Percentiles rank a stretch among this genome's conserved stretches.
Evolutionary conservation across 495 filamentous ascomycete genomes (phyloP).

Genomic region (Penicillium bialowiezense): DNA sequence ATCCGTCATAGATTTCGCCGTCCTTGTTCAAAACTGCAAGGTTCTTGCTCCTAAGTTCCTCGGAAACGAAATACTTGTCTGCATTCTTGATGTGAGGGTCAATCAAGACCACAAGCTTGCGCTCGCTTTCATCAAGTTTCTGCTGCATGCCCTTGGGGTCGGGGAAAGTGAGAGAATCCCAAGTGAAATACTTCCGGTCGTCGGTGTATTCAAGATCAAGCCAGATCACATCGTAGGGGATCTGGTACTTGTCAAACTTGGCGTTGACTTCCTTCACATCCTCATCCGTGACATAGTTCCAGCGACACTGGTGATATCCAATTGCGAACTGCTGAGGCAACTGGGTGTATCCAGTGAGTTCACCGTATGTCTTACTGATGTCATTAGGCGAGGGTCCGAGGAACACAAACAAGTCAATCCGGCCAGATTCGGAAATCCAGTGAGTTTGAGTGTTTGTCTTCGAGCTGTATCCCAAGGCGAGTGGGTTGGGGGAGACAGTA

Average conservation of each 20-base stretch:
- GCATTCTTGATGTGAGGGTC: constrained; percentile 97
- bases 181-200: constrained; percentile 95
- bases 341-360: constrained; percentile 91
- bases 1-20: constrained; percentile 84
- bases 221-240: constrained; percentile 99
- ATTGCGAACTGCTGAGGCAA: constrained; percentile 90
- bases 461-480: constrained; percentile 65
- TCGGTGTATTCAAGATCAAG: constrained; percentile 96
- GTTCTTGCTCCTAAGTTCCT: constrained; percentile 79
- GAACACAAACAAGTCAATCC: constrained; percentile 91
- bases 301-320: constrained; percentile 94
- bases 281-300: constrained; percentile 97
- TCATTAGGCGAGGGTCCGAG: constrained; percentile 82
- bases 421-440: constrained; percentile 91
- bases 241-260: constrained; percentile 90
- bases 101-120: constrained; percentile 92
- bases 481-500: constrained; percentile 71
- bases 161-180: constrained; percentile 82
- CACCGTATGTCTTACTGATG: constrained; percentile 74
- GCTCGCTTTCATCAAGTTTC: constrained; percentile 74
- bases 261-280: constrained; percentile 95
- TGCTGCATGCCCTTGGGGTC: constrained; percentile 86
- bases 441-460: constrained; percentile 83
- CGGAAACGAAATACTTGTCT: constrained; percentile 67
- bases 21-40: constrained; percentile 87